Percentiles rank a stretch among this genome's conserved stretches.
Conservation (phyloP, 768 basidiomycete genomes). For the Tricholoma furcatifolium region DNA sequence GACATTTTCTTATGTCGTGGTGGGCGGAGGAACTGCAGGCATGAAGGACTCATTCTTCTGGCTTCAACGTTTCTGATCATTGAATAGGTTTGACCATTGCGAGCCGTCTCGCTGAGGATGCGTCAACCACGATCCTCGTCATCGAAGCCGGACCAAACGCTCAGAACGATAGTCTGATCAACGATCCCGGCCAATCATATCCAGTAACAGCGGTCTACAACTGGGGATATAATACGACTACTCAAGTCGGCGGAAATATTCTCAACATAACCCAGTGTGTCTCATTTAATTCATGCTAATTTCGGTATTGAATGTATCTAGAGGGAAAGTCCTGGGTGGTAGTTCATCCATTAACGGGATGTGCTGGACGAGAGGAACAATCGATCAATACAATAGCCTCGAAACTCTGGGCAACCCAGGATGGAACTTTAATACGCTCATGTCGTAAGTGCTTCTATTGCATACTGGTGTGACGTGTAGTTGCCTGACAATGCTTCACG, state of each 20-base stretch:
- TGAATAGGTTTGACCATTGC: constrained; percentile 11
- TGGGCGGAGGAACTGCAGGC: no score
- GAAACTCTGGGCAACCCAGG: constrained; percentile 19
- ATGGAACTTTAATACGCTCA: constrained; percentile 16
- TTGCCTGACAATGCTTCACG: neutral
- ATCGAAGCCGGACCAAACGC: constrained; percentile 17
- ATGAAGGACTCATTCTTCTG: no score
- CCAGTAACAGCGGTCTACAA: neutral
- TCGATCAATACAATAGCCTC: constrained; percentile 17
- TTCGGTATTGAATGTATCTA: neutral
- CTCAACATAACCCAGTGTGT: constrained; percentile 10
- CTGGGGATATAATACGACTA: constrained; percentile 17
- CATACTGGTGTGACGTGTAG: no score
- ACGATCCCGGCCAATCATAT: constrained; percentile 13
- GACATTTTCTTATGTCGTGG: no score
- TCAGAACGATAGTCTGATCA: constrained; percentile 9
- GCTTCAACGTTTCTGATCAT: neutral
- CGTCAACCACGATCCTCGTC: constrained; percentile 2
- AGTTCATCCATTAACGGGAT: constrained; percentile 20
- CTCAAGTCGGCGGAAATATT: constrained; percentile 10
- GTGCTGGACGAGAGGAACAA: constrained; percentile 21
- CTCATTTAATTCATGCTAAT: no score
- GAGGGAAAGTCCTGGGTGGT: constrained; percentile 18
- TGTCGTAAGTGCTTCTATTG: neutral
- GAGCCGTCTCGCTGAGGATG: constrained; percentile 14